Conservation (phyloP, 2,329 filamentous ascomycete genomes). For the Lecanoromycetidae sp. region DNA sequence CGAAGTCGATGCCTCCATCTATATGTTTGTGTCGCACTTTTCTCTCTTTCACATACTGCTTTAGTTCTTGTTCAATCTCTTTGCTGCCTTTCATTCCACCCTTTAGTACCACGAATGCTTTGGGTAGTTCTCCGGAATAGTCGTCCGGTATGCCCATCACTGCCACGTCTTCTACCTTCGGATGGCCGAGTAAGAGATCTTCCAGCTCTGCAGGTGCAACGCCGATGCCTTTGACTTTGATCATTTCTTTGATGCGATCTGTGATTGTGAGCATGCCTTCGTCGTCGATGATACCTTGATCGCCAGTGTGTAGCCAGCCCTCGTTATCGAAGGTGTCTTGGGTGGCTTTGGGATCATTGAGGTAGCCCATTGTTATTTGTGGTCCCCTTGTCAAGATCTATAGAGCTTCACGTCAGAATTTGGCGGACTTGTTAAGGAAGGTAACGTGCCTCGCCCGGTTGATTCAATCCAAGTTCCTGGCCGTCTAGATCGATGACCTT, state of each 20-base stretch:
- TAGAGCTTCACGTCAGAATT: background rate
- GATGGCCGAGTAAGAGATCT: slow-evolving; percentile 47
- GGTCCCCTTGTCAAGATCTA: slow-evolving; percentile 59
- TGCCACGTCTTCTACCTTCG: slow-evolving; percentile 44
- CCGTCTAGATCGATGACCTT: slow-evolving; percentile 46
- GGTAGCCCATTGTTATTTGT: slow-evolving; percentile 68
- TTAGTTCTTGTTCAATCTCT: slow-evolving; percentile 36
- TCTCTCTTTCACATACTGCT: slow-evolving; percentile 50
- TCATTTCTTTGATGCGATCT: slow-evolving; percentile 56
- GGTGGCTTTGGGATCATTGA: slow-evolving; percentile 60
- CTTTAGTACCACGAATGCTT: slow-evolving; percentile 45
- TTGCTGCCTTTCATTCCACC: slow-evolving; percentile 19
- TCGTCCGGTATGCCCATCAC: slow-evolving; percentile 44
- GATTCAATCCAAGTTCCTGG: slow-evolving; percentile 38
- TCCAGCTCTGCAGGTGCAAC: slow-evolving; percentile 54
- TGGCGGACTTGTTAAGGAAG: background rate
- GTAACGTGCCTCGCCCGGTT: slow-evolving; percentile 38
- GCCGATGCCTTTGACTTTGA: slow-evolving; percentile 53
- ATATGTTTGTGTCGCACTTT: slow-evolving; percentile 60
- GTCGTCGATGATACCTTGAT: slow-evolving; percentile 50
- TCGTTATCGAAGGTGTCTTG: slow-evolving; percentile 53
- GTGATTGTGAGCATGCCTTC: slow-evolving; percentile 47
- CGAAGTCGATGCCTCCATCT: background rate
- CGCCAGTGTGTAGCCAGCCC: slow-evolving; percentile 49
- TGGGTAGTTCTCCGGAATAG: slow-evolving; percentile 44